Percentiles rank a stretch among this genome's conserved stretches.
Conservation (phyloP, 2,329 filamentous ascomycete genomes). For the Alternaria infectoria region DNA sequence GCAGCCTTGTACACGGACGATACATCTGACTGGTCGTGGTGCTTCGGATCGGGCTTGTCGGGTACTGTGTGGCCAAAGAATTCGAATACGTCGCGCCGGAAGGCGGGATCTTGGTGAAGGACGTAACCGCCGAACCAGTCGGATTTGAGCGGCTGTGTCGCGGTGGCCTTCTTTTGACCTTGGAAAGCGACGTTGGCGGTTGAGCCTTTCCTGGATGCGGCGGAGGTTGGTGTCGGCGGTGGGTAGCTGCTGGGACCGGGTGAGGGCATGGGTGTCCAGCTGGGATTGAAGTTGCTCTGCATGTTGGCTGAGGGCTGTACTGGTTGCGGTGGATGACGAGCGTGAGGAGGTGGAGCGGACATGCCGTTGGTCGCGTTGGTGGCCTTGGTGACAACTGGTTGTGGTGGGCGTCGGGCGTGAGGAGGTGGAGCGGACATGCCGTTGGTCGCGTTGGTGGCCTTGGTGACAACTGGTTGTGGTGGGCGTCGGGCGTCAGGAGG, state of each 20-base stretch:
- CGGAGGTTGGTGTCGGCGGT: constrained; percentile 53
- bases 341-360: not conserved
- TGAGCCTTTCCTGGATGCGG: not conserved
- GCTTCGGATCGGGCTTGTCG: constrained; percentile 66
- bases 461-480: too few species aligned
- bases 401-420: not conserved
- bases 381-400: too few species aligned
- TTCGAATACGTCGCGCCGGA: constrained; percentile 10
- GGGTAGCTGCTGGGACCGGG: constrained; percentile 55
- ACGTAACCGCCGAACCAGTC: constrained; percentile 72
- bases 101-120: constrained; percentile 14
- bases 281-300: not conserved
- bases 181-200: not conserved
- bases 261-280: not conserved
- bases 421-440: not conserved
- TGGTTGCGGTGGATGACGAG: too few species aligned
- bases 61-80: constrained; percentile 4
- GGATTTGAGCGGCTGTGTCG: constrained; percentile 52
- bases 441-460: not conserved
- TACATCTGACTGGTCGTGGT: constrained; percentile 51
- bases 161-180: not conserved
- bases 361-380: not conserved
- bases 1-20: constrained; percentile 10
- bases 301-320: not conserved
- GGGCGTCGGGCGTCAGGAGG: not conserved